These are phyloP conservation scores for Candida glaebosa DNA, from an alignment of 805 yeast species.

Conservation along the genomic window DNA sequence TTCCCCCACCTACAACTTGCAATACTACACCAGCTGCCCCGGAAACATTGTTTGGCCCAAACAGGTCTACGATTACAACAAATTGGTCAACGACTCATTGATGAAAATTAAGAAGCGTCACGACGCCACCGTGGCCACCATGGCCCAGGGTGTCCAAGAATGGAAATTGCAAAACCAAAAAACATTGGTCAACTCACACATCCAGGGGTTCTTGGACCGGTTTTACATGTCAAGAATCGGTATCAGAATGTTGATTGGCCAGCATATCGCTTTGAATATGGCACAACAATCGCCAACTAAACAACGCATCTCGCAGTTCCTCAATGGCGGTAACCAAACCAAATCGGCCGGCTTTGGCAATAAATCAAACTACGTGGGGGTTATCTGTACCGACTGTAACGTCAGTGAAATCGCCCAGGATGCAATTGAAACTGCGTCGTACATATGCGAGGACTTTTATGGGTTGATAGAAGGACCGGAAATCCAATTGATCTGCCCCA, in stretches of 20 bases:
- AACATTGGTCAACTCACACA: conserved; percentile 59
- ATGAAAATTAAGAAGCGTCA: conserved; percentile 76
- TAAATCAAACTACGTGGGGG: conserved; percentile 73
- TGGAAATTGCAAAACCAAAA: conserved; percentile 63
- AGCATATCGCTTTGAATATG: conserved; percentile 78
- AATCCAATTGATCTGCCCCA: conserved; percentile 73
- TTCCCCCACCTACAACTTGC: conserved; percentile 41
- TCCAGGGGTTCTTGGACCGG: conserved; percentile 79
- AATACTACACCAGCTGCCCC: conserved; percentile 53
- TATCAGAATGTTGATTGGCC: conserved; percentile 92
- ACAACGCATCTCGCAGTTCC: conserved; percentile 30
- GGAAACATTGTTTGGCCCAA: conserved; percentile 62
- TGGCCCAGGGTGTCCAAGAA: conserved; percentile 88
- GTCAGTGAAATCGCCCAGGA: conserved; percentile 80
- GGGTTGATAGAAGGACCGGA: conserved; percentile 84
- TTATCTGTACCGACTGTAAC: conserved; percentile 80
- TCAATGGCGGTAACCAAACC: conserved; percentile 26
- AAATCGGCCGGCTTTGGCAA: conserved; percentile 8
- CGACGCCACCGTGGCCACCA: conserved; percentile 89
- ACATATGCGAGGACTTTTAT: conserved; percentile 88
- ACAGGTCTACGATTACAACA: conserved; percentile 71
- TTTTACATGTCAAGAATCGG: conserved; percentile 91
- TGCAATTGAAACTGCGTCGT: conserved; percentile 86
- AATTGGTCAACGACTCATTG: conserved; percentile 60
- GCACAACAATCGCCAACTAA: conserved; percentile 49